These are phyloP conservation scores for Oryza australiensis DNA, from an alignment of 176 grass and related monocot species.

Conservation along the genomic window DNA sequence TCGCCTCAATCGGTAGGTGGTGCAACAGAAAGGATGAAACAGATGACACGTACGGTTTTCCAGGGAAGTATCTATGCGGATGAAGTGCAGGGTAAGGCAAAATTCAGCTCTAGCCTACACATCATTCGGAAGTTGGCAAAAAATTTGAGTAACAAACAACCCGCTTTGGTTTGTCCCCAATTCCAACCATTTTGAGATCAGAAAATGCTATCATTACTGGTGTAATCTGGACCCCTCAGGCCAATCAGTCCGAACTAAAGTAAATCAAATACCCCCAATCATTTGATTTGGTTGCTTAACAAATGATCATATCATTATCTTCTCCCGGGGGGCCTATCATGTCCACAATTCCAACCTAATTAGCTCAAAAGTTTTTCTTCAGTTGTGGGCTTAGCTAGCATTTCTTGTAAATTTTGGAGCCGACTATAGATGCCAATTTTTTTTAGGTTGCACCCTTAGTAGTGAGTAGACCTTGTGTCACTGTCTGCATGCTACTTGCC, in stretches of 20 bases:
- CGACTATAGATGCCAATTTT: slow-evolving; percentile 11
- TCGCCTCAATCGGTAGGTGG: slow-evolving; percentile 37
- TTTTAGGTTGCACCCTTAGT: neutral
- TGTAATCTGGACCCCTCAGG: slow-evolving; percentile 20
- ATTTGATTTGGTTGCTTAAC: slow-evolving; percentile 51
- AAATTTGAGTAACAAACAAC: neutral
- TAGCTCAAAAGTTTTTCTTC: slow-evolving; percentile 1
- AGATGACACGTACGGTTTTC: slow-evolving; percentile 19
- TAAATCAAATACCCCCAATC: slow-evolving; percentile 21
- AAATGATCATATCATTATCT: slow-evolving; percentile 29
- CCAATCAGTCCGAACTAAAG: slow-evolving; percentile 29
- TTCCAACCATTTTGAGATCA: slow-evolving; percentile 36
- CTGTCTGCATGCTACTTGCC: slow-evolving; percentile 35
- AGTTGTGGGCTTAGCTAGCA: neutral
- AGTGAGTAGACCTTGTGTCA: slow-evolving; percentile 40
- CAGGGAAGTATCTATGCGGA: slow-evolving; percentile 30
- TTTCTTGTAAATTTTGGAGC: slow-evolving; percentile 15
- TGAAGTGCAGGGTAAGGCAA: slow-evolving; percentile 54
- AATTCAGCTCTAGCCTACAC: slow-evolving; percentile 5
- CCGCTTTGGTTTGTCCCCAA: neutral
- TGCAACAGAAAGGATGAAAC: slow-evolving; percentile 14
- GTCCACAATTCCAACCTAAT: slow-evolving; percentile 36
- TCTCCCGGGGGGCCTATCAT: slow-evolving; percentile 2
- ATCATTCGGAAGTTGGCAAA: slow-evolving; percentile 43
- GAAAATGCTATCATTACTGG: slow-evolving; percentile 35